A percentile compares a stretch with the other conserved stretches of the same genome.
These are phyloP conservation scores for Neohortaea acidophila DNA, from an alignment of 495 filamentous ascomycete genomes.

Conservation along the genomic window DNA sequence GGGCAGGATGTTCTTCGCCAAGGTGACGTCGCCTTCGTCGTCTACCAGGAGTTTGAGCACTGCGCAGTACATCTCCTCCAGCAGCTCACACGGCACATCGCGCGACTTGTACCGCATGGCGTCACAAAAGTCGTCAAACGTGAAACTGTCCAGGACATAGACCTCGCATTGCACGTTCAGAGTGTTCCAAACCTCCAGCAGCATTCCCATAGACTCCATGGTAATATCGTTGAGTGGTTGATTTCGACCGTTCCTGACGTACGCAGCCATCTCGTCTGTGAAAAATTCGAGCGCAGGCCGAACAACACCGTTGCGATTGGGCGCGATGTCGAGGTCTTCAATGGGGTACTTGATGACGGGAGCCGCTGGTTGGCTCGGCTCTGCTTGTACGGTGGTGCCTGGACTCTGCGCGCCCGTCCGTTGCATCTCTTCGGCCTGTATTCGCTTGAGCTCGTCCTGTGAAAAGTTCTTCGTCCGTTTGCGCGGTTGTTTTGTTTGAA, in stretches of 20 bases:
- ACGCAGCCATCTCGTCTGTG: conserved; percentile 29
- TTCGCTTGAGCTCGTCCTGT: not conserved
- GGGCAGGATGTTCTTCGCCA: conserved; percentile 44
- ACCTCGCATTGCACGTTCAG: conserved; percentile 92
- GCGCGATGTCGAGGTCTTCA: conserved; percentile 72
- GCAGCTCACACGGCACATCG: conserved; percentile 69
- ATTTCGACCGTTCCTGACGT: conserved; percentile 27
- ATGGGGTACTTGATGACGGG: conserved; percentile 86
- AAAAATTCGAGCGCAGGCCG: conserved; percentile 69
- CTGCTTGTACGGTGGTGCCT: not conserved
- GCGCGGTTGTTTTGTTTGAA: conserved; percentile 6
- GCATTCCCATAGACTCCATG: conserved; percentile 62
- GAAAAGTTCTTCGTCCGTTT: conserved; percentile 1
- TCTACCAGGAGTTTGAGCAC: conserved; percentile 77
- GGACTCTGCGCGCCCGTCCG: conserved; percentile 6
- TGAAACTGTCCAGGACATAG: conserved; percentile 87
- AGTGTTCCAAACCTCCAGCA: conserved; percentile 88
- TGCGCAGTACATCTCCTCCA: conserved; percentile 82
- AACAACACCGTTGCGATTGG: conserved; percentile 39
- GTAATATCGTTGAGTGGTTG: conserved; percentile 34
- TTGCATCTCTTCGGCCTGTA: conserved; percentile 4
- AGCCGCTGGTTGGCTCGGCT: conserved; percentile 40
- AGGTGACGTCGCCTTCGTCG: conserved; percentile 60
- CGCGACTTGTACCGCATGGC: conserved; percentile 66
- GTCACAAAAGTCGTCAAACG: conserved; percentile 89